phyloP scores from a whole-genome alignment of 192 early-diverging fungal genomes.

The Funneliformis mosseae region DNA sequence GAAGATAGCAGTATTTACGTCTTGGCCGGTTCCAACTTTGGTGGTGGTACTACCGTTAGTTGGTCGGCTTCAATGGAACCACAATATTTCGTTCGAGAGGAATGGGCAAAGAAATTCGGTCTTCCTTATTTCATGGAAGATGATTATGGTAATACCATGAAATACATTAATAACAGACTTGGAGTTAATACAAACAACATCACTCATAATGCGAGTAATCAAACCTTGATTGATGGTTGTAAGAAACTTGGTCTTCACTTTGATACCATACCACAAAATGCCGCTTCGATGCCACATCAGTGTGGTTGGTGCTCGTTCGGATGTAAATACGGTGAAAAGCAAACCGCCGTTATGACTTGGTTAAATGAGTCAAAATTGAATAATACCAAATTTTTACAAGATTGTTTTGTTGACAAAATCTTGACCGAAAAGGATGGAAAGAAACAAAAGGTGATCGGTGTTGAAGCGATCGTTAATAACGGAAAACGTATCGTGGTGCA shows the following conservation, averaged over 20 bases:
- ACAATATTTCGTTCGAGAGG: constrained; percentile 66
- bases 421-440: constrained; percentile 50
- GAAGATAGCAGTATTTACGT: constrained; percentile 58
- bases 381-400: constrained; percentile 64
- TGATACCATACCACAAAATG: constrained; percentile 70
- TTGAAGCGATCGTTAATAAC: constrained; percentile 45
- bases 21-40: constrained; percentile 67
- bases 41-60: constrained; percentile 76
- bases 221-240: constrained; percentile 67
- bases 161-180: constrained; percentile 57
- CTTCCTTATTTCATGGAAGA: constrained; percentile 62
- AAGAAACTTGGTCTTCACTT: constrained; percentile 60
- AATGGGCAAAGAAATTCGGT: constrained; percentile 66
- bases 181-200: constrained; percentile 57
- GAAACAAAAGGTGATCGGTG: constrained; percentile 51
- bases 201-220: constrained; percentile 66
- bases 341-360: constrained; percentile 65
- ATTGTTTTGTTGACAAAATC: constrained; percentile 58
- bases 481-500: constrained; percentile 46
- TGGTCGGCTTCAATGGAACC: constrained; percentile 64
- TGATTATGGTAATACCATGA: constrained; percentile 51
- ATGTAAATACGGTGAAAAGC: constrained; percentile 72
- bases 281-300: constrained; percentile 49
- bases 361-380: constrained; percentile 66
- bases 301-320: constrained; percentile 73